These are phyloP conservation scores for Tremellales sp. DNA, from an alignment of 1,284 basidiomycete species.

Conservation along the genomic window DNA sequence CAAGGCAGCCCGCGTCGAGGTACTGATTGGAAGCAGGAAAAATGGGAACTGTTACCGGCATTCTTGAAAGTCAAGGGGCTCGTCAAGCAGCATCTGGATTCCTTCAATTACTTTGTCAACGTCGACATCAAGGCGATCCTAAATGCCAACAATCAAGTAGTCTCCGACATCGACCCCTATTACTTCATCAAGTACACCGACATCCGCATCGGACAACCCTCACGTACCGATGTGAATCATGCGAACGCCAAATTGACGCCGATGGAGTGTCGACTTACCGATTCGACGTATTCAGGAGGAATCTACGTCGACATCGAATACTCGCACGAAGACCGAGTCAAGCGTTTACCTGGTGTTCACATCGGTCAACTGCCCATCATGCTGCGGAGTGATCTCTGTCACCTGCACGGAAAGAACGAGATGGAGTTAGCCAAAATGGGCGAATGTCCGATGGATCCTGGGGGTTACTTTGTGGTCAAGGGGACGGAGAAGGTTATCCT, in stretches of 20 bases:
- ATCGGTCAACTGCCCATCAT: slow-evolving; percentile 96
- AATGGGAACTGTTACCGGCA: slow-evolving; percentile 92
- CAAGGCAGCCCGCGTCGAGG: not conserved
- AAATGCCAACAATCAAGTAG: slow-evolving; percentile 85
- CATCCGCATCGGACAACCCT: slow-evolving; percentile 87
- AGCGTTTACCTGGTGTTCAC: slow-evolving; percentile 75
- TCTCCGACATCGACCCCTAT: slow-evolving; percentile 93
- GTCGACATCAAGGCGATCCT: slow-evolving; percentile 96
- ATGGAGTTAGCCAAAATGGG: slow-evolving; percentile 84
- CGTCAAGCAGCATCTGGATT: slow-evolving; percentile 99
- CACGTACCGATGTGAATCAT: slow-evolving; percentile 67
- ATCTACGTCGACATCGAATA: slow-evolving; percentile 96
- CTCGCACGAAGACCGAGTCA: slow-evolving; percentile 84
- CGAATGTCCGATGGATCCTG: slow-evolving; percentile 97
- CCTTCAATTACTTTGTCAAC: slow-evolving; percentile 99
- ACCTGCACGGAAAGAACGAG: slow-evolving; percentile 73
- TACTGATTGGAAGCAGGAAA: slow-evolving; percentile 64
- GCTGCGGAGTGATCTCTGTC: slow-evolving; percentile 92
- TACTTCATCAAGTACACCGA: slow-evolving; percentile 98
- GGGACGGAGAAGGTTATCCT: slow-evolving; percentile 99
- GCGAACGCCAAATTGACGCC: slow-evolving; percentile 68
- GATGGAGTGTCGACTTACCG: slow-evolving; percentile 94
- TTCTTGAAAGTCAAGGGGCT: slow-evolving; percentile 95
- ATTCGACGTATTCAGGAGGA: slow-evolving; percentile 92
- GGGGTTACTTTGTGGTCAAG: slow-evolving; percentile 98